phyloP scores from a whole-genome alignment of 495 filamentous ascomycete genomes.

The Friedmanniomyces endolithicus region DNA sequence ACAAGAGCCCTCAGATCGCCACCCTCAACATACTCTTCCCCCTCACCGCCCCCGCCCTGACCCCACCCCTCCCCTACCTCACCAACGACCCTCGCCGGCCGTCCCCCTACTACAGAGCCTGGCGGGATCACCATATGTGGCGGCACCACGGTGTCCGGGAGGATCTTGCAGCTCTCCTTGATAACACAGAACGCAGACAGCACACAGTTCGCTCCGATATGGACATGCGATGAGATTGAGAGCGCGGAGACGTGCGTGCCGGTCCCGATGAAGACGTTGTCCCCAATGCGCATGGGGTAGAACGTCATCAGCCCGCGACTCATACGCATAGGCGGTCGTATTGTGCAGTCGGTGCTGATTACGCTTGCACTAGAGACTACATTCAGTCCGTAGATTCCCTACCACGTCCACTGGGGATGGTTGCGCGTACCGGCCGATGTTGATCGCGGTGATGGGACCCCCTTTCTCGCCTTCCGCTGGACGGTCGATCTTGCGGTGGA shows the following conservation, averaged over 20 bases:
- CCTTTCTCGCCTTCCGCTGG: conserved; percentile 18
- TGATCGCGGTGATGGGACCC: conserved; percentile 48
- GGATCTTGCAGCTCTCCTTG: conserved; percentile 75
- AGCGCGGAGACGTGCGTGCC: conserved; percentile 25
- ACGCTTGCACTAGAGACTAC: conserved; percentile 54
- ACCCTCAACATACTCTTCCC: conserved; percentile 28
- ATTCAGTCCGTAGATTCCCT: background rate
- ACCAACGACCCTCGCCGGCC: conserved; percentile 69
- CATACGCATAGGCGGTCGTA: conserved; percentile 65
- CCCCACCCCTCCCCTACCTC: conserved; percentile 75
- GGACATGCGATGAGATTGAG: conserved; percentile 46
- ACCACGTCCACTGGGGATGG: background rate
- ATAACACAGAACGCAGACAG: conserved; percentile 78
- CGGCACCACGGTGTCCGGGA: conserved; percentile 72
- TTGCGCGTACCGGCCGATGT: conserved; percentile 45
- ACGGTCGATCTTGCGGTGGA: conserved; percentile 36
- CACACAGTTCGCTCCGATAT: conserved; percentile 60
- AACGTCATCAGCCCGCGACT: conserved; percentile 51
- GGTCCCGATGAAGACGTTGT: conserved; percentile 80
- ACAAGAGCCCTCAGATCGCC: conserved; percentile 33
- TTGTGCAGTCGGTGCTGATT: conserved; percentile 55
- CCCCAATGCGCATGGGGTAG: conserved; percentile 78
- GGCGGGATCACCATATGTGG: conserved; percentile 82
- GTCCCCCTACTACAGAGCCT: conserved; percentile 71
- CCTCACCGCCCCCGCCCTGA: conserved; percentile 34